Evolutionary conservation across 2,329 filamentous ascomycete species (phyloP).

Genomic region (Camillea tinctor): DNA sequence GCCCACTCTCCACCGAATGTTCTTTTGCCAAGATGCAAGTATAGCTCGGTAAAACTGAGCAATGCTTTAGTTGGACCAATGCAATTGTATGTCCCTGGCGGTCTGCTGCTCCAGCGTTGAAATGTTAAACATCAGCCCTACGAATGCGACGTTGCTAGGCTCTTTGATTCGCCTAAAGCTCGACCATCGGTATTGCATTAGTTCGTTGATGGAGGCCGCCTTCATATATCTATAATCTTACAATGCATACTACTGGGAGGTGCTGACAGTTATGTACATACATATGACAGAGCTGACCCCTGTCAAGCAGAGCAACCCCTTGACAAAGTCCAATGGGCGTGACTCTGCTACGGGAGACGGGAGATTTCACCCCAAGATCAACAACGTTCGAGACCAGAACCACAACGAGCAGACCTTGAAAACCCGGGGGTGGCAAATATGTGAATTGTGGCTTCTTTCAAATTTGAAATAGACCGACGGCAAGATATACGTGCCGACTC

Average conservation of each 20-base stretch:
- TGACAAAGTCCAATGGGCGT: neutral
- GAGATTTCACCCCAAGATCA: neutral
- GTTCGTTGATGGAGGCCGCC: neutral
- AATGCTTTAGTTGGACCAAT: constrained; percentile 8
- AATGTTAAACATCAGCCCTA: neutral
- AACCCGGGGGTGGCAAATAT: neutral
- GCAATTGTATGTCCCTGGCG: constrained; percentile 5
- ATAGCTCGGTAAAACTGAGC: neutral
- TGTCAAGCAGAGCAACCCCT: neutral
- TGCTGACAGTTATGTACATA: neutral
- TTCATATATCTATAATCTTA: neutral
- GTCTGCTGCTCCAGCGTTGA: constrained; percentile 1
- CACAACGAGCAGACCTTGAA: neutral
- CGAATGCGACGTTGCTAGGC: neutral
- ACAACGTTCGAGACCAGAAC: neutral
- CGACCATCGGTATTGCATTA: neutral
- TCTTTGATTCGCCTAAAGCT: neutral
- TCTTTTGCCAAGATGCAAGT: constrained; percentile 18
- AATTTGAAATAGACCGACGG: constrained; percentile 1
- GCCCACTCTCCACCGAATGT: constrained; percentile 19
- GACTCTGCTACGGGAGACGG: no score
- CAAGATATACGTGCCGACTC: constrained; percentile 1
- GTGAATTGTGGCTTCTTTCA: neutral
- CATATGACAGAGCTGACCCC: neutral
- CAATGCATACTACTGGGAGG: neutral